phyloP scores from a whole-genome alignment of 805 yeast species.

The Teunomyces barrocoloradensis region DNA sequence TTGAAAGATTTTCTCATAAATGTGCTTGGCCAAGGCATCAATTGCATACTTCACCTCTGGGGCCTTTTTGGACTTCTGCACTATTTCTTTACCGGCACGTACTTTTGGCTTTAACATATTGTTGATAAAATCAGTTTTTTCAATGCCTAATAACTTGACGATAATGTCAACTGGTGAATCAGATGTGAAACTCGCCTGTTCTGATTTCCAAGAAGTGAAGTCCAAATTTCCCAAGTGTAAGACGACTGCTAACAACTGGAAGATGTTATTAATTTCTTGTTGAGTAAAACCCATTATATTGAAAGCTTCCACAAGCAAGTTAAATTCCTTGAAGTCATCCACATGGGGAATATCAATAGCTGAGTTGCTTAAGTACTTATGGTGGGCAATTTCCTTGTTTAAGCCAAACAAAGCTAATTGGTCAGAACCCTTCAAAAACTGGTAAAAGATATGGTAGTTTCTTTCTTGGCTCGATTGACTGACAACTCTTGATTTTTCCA shows the following conservation, averaged over 20 bases:
- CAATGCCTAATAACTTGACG: slow-evolving; percentile 65
- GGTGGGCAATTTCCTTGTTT: slow-evolving; percentile 34
- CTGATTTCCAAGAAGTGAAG: slow-evolving; percentile 62
- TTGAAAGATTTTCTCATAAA: slow-evolving; percentile 83
- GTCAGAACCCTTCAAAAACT: slow-evolving; percentile 67
- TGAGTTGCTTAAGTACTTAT: slow-evolving; percentile 58
- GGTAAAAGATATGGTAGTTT: slow-evolving; percentile 93
- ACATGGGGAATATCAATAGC: slow-evolving; percentile 63
- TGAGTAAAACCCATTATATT: slow-evolving; percentile 66
- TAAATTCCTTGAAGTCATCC: slow-evolving; percentile 71
- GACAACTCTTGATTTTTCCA: slow-evolving; percentile 92
- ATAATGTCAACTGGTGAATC: slow-evolving; percentile 49
- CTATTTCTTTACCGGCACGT: slow-evolving; percentile 86
- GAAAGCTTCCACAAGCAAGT: slow-evolving; percentile 62
- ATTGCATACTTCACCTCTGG: slow-evolving; percentile 75
- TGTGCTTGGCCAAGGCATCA: slow-evolving; percentile 83
- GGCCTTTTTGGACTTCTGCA: slow-evolving; percentile 75
- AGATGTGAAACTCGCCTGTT: slow-evolving; percentile 70
- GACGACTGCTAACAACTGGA: slow-evolving; percentile 68
- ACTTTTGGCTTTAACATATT: slow-evolving; percentile 76
- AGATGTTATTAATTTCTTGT: slow-evolving; percentile 55
- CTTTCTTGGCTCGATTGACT: slow-evolving; percentile 74
- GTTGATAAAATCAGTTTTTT: slow-evolving; percentile 47
- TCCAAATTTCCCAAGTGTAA: slow-evolving; percentile 84
- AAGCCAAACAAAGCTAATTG: slow-evolving; percentile 48